Evolutionary conservation across 2,329 filamentous ascomycete genomes (phyloP).

Genomic region (Didymellaceae sp.): DNA sequence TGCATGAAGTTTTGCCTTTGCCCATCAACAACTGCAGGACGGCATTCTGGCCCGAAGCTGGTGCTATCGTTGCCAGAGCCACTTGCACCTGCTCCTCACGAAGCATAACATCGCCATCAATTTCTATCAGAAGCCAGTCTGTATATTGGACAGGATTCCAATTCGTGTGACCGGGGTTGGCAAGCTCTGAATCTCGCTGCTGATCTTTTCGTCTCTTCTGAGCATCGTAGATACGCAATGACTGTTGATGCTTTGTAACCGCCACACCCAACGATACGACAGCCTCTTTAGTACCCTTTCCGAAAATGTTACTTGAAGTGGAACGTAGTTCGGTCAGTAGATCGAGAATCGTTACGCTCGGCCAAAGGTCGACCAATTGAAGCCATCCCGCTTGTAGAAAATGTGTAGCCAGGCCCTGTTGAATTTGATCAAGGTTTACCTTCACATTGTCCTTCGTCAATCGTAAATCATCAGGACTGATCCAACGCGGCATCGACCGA

Average conservation of each 20-base stretch:
- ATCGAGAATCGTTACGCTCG: slow-evolving; percentile 51
- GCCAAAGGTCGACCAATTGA: slow-evolving; percentile 53
- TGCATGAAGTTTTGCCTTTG: slow-evolving; percentile 69
- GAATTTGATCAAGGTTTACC: slow-evolving; percentile 14
- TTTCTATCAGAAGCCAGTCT: slow-evolving; percentile 71
- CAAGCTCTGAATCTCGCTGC: slow-evolving; percentile 51
- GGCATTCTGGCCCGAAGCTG: slow-evolving; percentile 60
- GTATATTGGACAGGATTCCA: slow-evolving; percentile 62
- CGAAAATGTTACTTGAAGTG: slow-evolving; percentile 38
- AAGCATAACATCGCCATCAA: slow-evolving; percentile 69
- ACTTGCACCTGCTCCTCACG: slow-evolving; percentile 68
- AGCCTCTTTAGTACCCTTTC: slow-evolving; percentile 45
- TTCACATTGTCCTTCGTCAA: slow-evolving; percentile 25
- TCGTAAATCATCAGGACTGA: slow-evolving; percentile 12
- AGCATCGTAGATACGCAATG: slow-evolving; percentile 52
- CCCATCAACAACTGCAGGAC: slow-evolving; percentile 74
- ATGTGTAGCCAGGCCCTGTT: slow-evolving; percentile 7
- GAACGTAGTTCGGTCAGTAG: slow-evolving; percentile 59
- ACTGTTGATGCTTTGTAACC: slow-evolving; percentile 55
- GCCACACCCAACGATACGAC: slow-evolving; percentile 55
- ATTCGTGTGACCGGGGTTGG: slow-evolving; percentile 59
- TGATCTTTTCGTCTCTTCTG: slow-evolving; percentile 27
- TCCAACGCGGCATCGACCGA: not conserved
- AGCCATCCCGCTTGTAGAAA: slow-evolving; percentile 53
- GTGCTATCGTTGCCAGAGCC: slow-evolving; percentile 65